Percentiles rank a stretch among this genome's conserved stretches.
Conservation (phyloP, 116 monocot species). For the Iris pallida region DNA sequence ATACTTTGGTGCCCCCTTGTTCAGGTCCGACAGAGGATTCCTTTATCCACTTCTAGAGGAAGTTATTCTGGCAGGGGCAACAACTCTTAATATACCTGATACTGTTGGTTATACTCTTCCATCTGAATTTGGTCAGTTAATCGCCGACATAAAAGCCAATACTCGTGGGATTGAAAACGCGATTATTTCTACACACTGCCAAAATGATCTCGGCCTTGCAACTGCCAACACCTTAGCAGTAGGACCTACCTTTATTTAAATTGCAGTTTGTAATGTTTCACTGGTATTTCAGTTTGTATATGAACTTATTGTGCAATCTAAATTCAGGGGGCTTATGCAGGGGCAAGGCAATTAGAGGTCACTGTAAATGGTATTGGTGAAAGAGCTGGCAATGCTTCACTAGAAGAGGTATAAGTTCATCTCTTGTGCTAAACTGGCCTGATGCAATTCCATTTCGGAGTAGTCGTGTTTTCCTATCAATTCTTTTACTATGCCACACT, state of each 20-base stretch:
- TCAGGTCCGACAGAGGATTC: conserved; percentile 82
- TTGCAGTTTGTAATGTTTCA: background rate
- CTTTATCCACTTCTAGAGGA: conserved; percentile 83
- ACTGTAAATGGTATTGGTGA: conserved; percentile 98
- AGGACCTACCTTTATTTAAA: conserved; percentile 13
- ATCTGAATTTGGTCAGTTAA: conserved; percentile 69
- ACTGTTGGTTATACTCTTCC: conserved; percentile 96
- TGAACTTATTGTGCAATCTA: conserved; percentile 14
- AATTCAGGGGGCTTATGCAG: conserved; percentile 76
- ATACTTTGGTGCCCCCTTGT: too few relatives aligned
- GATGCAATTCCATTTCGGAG: too few relatives aligned
- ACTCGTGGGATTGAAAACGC: conserved; percentile 86
- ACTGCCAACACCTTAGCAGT: conserved; percentile 94
- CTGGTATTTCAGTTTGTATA: conserved; percentile 2
- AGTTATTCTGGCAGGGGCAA: conserved; percentile 95
- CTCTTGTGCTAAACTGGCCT: background rate
- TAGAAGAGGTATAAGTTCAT: conserved; percentile 70
- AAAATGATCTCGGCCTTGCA: conserved; percentile 96
- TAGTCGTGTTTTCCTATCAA: too few relatives aligned
- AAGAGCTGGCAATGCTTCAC: conserved; percentile 98
- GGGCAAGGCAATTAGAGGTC: conserved; percentile 89
- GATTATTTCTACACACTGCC: conserved; percentile 96
- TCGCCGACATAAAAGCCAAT: conserved; percentile 80
- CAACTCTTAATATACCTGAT: conserved; percentile 94
- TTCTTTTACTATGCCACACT: too few relatives aligned